Evolutionary conservation across 1,284 basidiomycete genomes (phyloP).

Genomic region (Porogramme epimiltina): DNA sequence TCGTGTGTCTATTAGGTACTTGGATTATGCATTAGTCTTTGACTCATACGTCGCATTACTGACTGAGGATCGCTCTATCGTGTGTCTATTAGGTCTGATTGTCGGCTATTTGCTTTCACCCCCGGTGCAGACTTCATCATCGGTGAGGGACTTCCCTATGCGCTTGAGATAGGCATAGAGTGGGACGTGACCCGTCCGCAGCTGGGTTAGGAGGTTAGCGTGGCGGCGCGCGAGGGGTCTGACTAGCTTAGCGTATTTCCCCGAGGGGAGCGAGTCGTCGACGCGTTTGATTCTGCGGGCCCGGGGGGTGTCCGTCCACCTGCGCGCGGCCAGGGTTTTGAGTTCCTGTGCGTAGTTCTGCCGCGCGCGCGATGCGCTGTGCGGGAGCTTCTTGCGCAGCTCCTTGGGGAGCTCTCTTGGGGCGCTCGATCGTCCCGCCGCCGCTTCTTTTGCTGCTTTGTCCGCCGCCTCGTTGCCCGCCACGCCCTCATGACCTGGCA

Average conservation of each 20-base stretch:
- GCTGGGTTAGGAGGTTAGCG: conserved; percentile 29
- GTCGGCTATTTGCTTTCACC: no score
- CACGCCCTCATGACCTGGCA: conserved; percentile 17
- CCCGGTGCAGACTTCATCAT: no score
- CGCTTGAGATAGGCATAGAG: conserved; percentile 29
- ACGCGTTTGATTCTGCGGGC: neutral
- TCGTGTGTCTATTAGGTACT: no score
- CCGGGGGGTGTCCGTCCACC: conserved; percentile 4
- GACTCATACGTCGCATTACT: no score
- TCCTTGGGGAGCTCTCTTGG: neutral
- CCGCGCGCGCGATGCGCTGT: neutral
- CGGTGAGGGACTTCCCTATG: conserved; percentile 17
- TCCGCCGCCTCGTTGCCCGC: conserved; percentile 23
- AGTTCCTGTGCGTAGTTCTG: neutral
- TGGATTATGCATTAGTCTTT: no score
- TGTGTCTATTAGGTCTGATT: no score
- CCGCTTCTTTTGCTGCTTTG: conserved; percentile 16
- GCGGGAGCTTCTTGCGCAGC: conserved; percentile 16
- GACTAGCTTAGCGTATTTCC: neutral
- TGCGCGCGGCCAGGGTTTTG: neutral
- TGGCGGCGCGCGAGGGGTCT: conserved; percentile 10
- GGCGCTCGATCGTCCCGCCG: conserved; percentile 6
- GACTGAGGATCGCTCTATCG: no score
- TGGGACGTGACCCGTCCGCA: conserved; percentile 30
- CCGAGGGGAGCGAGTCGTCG: conserved; percentile 15